Percentiles rank a stretch among this genome's conserved stretches.
phyloP scores from a whole-genome alignment of 805 yeast species.

The Jamesozyma rosinii region DNA sequence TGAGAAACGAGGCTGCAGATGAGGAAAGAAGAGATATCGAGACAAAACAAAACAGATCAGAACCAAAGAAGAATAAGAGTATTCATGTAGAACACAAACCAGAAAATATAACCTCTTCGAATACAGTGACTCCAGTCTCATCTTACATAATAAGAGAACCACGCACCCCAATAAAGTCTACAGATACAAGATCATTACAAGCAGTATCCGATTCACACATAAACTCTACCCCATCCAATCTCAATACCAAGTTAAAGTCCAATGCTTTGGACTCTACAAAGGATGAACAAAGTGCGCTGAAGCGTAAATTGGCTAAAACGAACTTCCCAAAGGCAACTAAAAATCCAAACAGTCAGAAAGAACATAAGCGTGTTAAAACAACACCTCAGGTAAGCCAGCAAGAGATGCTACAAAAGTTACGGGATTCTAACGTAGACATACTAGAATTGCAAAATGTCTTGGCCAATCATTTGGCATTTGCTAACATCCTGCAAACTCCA shows the following conservation, averaged over 20 bases:
- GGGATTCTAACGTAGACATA: conserved; percentile 33
- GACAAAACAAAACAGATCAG: neutral
- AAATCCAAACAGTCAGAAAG: neutral
- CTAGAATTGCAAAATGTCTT: conserved; percentile 54
- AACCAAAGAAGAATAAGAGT: neutral
- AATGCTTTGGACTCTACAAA: neutral
- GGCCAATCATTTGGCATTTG: conserved; percentile 81
- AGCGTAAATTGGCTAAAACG: neutral
- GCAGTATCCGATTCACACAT: neutral
- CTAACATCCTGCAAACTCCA: conserved; percentile 82
- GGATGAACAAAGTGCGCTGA: neutral
- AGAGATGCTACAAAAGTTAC: neutral
- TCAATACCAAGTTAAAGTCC: neutral
- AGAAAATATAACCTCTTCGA: neutral
- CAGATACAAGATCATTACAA: neutral
- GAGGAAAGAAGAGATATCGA: conserved; percentile 28
- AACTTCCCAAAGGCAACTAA: neutral
- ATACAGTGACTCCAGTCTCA: conserved; percentile 1
- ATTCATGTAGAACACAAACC: neutral
- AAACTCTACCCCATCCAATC: neutral
- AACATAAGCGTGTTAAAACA: neutral
- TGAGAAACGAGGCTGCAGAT: conserved; percentile 27
- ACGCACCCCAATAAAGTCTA: conserved; percentile 3
- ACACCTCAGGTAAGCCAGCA: neutral
- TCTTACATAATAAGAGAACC: conserved; percentile 2